These are phyloP conservation scores for Solanum etuberosum DNA, from an alignment of 257 asterid species.

Conservation along the genomic window DNA sequence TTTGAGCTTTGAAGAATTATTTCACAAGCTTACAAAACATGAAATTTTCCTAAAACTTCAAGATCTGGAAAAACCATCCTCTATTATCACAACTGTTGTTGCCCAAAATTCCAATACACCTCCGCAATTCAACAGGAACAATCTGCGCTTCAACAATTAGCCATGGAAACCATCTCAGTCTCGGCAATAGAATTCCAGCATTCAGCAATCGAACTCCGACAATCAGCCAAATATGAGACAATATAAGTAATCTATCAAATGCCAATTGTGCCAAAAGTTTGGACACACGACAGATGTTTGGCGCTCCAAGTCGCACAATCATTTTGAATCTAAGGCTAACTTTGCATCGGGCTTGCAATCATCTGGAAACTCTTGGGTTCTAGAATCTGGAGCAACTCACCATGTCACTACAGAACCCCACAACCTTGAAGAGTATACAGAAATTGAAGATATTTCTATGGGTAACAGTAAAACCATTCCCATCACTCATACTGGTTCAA, in stretches of 20 bases:
- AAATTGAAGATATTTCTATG: background rate
- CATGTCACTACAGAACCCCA: background rate
- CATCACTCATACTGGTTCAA: background rate
- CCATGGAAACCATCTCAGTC: background rate
- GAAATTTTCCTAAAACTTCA: background rate
- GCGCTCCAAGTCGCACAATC: background rate
- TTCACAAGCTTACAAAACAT: background rate
- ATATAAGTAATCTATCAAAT: background rate
- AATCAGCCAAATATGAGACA: background rate
- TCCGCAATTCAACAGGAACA: background rate
- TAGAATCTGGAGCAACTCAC: background rate
- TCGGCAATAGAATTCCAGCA: background rate
- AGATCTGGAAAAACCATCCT: background rate
- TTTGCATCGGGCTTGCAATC: background rate
- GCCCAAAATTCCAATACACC: background rate
- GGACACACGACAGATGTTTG: background rate
- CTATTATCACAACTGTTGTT: background rate
- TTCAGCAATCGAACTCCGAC: background rate
- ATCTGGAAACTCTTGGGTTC: background rate
- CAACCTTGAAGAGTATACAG: background rate
- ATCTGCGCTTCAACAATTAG: background rate
- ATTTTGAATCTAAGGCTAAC: background rate
- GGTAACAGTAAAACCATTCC: background rate
- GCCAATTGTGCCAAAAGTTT: background rate
- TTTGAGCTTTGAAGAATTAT: background rate